Evolutionary conservation across 83 land plant species (phyloP).

Genomic region (Thuja plicata): DNA sequence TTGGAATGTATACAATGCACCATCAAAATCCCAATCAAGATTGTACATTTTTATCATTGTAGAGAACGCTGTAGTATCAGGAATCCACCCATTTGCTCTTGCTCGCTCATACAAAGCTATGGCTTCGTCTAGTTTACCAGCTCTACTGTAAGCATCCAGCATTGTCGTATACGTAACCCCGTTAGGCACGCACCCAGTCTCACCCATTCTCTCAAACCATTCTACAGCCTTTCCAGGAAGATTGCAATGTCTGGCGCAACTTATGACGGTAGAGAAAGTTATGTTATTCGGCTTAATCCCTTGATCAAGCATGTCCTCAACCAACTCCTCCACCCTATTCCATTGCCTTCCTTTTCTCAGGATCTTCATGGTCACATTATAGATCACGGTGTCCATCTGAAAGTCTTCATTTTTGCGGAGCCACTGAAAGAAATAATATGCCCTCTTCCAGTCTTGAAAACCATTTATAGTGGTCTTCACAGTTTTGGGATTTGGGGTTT

Average conservation of each 20-base stretch:
- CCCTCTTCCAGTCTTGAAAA: conserved; percentile 21
- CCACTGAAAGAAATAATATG: conserved; percentile 63
- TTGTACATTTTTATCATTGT: conserved; percentile 75
- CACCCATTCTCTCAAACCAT: conserved; percentile 93
- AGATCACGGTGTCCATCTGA: conserved; percentile 59
- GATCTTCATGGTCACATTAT: conserved; percentile 85
- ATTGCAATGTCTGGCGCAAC: conserved; percentile 75
- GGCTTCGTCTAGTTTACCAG: conserved; percentile 76
- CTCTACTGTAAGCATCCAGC: conserved; percentile 69
- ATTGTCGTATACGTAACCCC: conserved; percentile 87
- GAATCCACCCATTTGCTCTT: conserved; percentile 68
- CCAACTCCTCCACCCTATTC: conserved; percentile 56
- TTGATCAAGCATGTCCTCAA: conserved; percentile 63
- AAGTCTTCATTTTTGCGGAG: conserved; percentile 35
- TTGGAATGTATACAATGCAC: conserved; percentile 50
- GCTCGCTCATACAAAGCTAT: conserved; percentile 69
- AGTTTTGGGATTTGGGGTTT: neutral
- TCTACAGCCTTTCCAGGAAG: conserved; percentile 62
- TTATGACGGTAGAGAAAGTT: conserved; percentile 90
- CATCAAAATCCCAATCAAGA: conserved; percentile 66
- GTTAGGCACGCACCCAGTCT: conserved; percentile 77
- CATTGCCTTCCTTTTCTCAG: conserved; percentile 73
- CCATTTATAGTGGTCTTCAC: neutral
- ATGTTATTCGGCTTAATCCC: conserved; percentile 71
- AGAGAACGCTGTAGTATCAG: conserved; percentile 70